Base-by-base conservation (phyloP, 129 eudicot genomes). In the Dittrichia graveolens region DNA sequence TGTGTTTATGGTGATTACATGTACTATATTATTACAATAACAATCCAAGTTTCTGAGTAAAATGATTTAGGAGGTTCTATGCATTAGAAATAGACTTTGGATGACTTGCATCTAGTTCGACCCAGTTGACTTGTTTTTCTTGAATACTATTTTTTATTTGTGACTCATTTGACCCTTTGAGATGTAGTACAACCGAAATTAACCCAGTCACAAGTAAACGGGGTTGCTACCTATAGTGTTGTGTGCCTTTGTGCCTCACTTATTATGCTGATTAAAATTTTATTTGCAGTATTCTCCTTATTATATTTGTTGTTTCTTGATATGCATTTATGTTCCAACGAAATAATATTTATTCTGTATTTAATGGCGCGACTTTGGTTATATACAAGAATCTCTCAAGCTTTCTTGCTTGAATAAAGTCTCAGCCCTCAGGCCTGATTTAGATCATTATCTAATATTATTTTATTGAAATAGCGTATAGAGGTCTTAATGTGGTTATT, bases 291-390 rank as follows among this genome's bases (percentile, higher is more conserved):
- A 13, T 39, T 37, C 68, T 34, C 60, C 61, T 73, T 60, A 10
- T 49, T 9, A 58, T 15, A 16, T 61, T 5, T 5, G 7, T 60
- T 73, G 61, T 37, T 60, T 62, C 40, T 37, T 24, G 49, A 3
- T 37, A 55, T 34, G 68, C 57, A 18, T 73, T 47, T 40, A 57
- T 71, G 15, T 73, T 47, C 16, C 58, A 15, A 16, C 38, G 47
- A 69, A 49, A 73, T 48, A 60, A 38, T 60, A 46, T 18, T 14
- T 3, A 2, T 60, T 46, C 37, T 14, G 10, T 43, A 35, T 45
- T 12, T 45, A 10, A 7, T 6, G 56, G 48, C 18, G 38, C 5
- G 52, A 18, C 49, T 43, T 42, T 42, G 48, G 39, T 24, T 43
- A 24, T 56, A 0, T 56, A 24, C 31, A 56, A 24, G 40, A 19